Evolutionary conservation across 495 filamentous ascomycete species (phyloP).

Genomic region (Penicillium bovifimosum): DNA sequence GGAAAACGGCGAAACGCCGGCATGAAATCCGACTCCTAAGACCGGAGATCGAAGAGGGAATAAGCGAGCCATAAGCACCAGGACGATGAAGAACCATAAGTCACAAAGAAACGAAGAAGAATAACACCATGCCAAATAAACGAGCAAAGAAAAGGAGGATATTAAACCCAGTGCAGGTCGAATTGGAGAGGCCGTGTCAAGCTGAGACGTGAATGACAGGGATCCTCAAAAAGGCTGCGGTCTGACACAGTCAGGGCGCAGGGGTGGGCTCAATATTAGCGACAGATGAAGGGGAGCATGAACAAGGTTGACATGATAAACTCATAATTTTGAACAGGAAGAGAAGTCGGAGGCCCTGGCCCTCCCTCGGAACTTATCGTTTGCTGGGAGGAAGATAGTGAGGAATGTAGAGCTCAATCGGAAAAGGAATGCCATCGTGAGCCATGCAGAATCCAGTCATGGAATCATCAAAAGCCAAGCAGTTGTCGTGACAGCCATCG

Average conservation of each 20-base stretch:
- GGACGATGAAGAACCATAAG: conserved; percentile 15
- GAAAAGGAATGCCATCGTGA: conserved; percentile 21
- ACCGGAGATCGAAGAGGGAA: conserved; percentile 13
- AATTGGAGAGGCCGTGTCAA: conserved; percentile 8
- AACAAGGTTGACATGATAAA: conserved; percentile 24
- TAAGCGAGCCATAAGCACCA: conserved; percentile 21
- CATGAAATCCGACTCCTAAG: conserved; percentile 11
- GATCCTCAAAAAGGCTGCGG: conserved; percentile 4
- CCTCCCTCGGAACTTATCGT: conserved; percentile 6
- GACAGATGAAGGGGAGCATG: conserved; percentile 21
- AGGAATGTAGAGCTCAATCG: conserved; percentile 17
- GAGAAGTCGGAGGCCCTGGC: not conserved
- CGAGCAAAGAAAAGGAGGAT: conserved; percentile 8
- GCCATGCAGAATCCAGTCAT: conserved; percentile 22
- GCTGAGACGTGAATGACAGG: conserved; percentile 7
- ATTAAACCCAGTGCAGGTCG: conserved; percentile 14
- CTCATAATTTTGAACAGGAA: conserved; percentile 29
- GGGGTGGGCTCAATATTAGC: conserved; percentile 18
- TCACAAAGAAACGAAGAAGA: conserved; percentile 17
- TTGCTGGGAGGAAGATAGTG: conserved; percentile 4
- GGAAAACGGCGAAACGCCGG: conserved; percentile 6
- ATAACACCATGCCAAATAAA: conserved; percentile 26
- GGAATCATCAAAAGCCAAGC: conserved; percentile 23
- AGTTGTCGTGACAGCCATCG: conserved; percentile 17
- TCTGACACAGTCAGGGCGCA: conserved; percentile 5